A percentile compares a stretch with the other conserved stretches of the same genome.
Evolutionary conservation across 2,329 filamentous ascomycete species (phyloP).

Genomic region (Diaporthe sp.): DNA sequence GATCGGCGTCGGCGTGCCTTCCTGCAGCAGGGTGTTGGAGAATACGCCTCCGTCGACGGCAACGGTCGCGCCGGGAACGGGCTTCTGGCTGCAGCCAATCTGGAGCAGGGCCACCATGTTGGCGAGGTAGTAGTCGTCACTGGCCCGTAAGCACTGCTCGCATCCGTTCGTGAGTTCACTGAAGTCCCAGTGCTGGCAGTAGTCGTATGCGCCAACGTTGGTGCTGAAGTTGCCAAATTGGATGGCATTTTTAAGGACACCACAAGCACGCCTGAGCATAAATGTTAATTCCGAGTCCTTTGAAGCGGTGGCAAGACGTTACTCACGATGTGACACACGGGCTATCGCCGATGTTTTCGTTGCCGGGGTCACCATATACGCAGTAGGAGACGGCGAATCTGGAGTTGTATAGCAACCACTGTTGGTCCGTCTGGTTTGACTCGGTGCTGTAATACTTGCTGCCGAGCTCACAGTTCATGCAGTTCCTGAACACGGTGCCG

Average conservation of each 20-base stretch:
- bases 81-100: constrained; percentile 66
- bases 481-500: constrained; percentile 62
- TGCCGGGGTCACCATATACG: constrained; percentile 60
- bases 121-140: constrained; percentile 51
- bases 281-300: constrained; percentile 39
- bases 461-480: constrained; percentile 61
- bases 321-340: constrained; percentile 65
- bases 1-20: constrained; percentile 59
- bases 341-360: constrained; percentile 51
- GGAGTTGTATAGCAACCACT: constrained; percentile 67
- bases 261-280: constrained; percentile 61
- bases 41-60: constrained; percentile 64
- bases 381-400: constrained; percentile 67
- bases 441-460: constrained; percentile 56
- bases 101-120: constrained; percentile 67
- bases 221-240: constrained; percentile 60
- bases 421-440: constrained; percentile 60
- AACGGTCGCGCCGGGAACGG: constrained; percentile 57
- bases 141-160: constrained; percentile 57
- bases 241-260: constrained; percentile 56
- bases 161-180: constrained; percentile 63
- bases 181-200: constrained; percentile 61
- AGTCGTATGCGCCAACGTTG: constrained; percentile 59
- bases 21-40: constrained; percentile 56
- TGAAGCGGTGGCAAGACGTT: not conserved